Evolutionary conservation across 257 asterid species (phyloP), one percentile per base, ranked within the genome.

Genomic region (Prunella vulgaris): DNA sequence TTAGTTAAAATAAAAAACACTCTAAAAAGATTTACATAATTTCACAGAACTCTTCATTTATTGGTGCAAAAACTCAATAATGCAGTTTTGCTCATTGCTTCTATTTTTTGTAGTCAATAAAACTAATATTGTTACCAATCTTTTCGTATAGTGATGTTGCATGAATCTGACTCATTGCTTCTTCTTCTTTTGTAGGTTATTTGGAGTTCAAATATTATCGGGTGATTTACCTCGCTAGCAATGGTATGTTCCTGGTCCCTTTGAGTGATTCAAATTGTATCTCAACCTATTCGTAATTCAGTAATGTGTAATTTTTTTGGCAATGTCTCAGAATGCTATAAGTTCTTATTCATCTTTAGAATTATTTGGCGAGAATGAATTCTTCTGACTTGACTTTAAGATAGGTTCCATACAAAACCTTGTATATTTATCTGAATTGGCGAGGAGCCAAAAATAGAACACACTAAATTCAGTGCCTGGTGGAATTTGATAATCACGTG

Each of bases 231-330:
- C 46, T 17, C 72, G 48, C 56, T 56, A 73, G 70, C 75, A 9
- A 80, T 80, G 84, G 84, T 80, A 80, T 20, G 74, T 46, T 60
- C 24, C 48, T 64, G 12, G 3, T 7, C 15, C 46, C 18, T 38
- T 59, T n/a, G 4, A 5, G 51, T 42, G n/a, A 42, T 42, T 27
- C 58, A 18, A n/a, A 33, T 57, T 61, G 44, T 14, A 38, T 66
- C 25, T 40, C 25, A 24, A 17, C n/a, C 30, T 54, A 42, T 1
- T 13, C 30, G 30, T 56, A 14, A 20, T 42, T 46, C 12, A 58
- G 17, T 46, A n/a, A 8, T 33, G 44, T 49, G 5, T 28, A 33
- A 56, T 10, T 49, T 30, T 37, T 48, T 71, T n/a, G 12, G 13
- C 33, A 17, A 28, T 59, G 60, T 33, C 1, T 14, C 17, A 7